A percentile compares a stretch with the other conserved stretches of the same genome.
phyloP scores from a whole-genome alignment of 495 filamentous ascomycete genomes.

The Penicillium paradoxum region DNA sequence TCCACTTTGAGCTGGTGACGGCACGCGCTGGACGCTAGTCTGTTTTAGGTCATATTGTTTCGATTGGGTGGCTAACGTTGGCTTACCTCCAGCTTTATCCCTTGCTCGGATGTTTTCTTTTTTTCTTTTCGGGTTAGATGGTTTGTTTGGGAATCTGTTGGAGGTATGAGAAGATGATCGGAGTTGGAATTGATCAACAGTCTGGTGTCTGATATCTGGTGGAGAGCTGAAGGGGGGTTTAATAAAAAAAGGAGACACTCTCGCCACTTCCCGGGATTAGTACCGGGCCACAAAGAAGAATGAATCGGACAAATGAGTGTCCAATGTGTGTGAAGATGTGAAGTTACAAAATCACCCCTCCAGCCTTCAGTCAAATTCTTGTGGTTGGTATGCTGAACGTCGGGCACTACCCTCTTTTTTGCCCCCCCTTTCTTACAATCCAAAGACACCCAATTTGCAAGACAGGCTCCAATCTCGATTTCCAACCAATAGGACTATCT shows the following conservation, averaged over 20 bases:
- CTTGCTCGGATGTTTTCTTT: constrained; percentile 8
- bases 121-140: no score
- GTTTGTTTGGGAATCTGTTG: neutral
- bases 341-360: neutral
- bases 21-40: constrained; percentile 29
- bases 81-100: constrained; percentile 14
- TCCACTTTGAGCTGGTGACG: constrained; percentile 19
- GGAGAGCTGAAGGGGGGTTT: neutral
- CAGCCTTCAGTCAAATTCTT: constrained; percentile 1
- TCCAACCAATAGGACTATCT: neutral
- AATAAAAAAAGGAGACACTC: constrained; percentile 10
- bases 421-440: neutral
- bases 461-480: neutral
- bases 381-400: constrained; percentile 1
- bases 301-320: neutral
- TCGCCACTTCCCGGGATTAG: constrained; percentile 6
- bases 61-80: neutral
- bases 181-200: neutral
- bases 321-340: neutral
- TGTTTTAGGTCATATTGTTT: constrained; percentile 34
- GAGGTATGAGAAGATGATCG: neutral
- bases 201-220: neutral
- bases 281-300: constrained; percentile 2
- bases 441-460: neutral
- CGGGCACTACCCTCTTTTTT: neutral